Percentiles rank a stretch among this genome's conserved stretches.
Evolutionary conservation across 2,329 filamentous ascomycete genomes (phyloP).

Genomic region (Hyphodiscus sp.): DNA sequence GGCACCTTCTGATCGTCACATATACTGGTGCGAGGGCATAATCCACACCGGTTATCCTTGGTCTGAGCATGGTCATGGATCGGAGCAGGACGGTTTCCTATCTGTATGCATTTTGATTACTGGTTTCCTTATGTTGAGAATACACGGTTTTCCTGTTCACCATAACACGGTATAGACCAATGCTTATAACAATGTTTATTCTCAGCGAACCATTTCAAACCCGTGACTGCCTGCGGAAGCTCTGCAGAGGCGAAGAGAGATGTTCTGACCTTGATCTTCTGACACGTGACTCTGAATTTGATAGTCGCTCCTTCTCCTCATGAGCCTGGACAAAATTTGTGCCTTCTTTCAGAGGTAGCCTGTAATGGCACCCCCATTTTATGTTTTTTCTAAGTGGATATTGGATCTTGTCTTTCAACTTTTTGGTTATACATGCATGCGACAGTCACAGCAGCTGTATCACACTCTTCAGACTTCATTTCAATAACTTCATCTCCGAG

Average conservation of each 20-base stretch:
- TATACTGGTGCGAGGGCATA: conserved; percentile 14
- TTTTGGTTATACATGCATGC: conserved; percentile 27
- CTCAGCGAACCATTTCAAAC: neutral
- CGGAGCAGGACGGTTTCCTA: conserved; percentile 24
- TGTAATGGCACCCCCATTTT: neutral
- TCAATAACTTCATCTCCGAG: conserved; percentile 20
- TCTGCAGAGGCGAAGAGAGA: neutral
- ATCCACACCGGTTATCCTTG: conserved; percentile 15
- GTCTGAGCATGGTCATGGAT: conserved; percentile 25
- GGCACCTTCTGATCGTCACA: conserved; percentile 13
- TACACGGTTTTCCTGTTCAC: conserved; percentile 13
- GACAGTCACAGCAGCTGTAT: conserved; percentile 19
- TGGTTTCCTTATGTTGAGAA: conserved; percentile 23
- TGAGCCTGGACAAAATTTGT: neutral
- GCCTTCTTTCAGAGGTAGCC: neutral
- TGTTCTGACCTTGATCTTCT: no score
- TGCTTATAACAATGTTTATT: conserved; percentile 10
- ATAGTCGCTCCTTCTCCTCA: no score
- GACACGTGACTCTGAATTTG: no score
- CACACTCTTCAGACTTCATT: conserved; percentile 26
- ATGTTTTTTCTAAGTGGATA: conserved; percentile 35
- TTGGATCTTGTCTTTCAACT: conserved; percentile 20
- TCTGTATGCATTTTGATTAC: conserved; percentile 28
- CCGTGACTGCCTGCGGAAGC: neutral
- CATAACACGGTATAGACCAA: conserved; percentile 19